These are phyloP conservation scores for Alternaria alternata DNA, from an alignment of 2,329 filamentous ascomycete species.

Conservation along the genomic window DNA sequence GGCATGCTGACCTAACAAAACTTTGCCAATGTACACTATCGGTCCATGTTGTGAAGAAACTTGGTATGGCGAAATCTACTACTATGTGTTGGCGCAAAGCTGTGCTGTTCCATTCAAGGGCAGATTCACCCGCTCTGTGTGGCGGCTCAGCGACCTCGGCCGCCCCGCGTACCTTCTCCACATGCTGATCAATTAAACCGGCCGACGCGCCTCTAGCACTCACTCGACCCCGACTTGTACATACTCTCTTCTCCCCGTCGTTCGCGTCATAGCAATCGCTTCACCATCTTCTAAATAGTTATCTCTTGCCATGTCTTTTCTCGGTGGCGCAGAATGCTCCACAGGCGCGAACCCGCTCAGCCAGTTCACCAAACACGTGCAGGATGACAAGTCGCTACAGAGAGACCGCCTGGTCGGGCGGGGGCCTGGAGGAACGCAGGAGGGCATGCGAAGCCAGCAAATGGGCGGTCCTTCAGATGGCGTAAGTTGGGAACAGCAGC, in stretches of 20 bases:
- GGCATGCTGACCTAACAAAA: conserved; percentile 21
- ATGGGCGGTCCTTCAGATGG: conserved; percentile 74
- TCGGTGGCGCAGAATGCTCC: conserved; percentile 95
- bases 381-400: conserved; percentile 94
- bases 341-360: conserved; percentile 94
- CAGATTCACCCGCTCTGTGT: conserved; percentile 11
- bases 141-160: conserved; percentile 27
- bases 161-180: conserved; percentile 22
- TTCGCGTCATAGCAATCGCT: conserved; percentile 8
- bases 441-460: conserved; percentile 77
- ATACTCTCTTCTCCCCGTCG: conserved; percentile 4
- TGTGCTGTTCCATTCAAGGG: neutral
- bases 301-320: conserved; percentile 79
- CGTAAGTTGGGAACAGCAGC: conserved; percentile 33
- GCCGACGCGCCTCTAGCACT: conserved; percentile 13
- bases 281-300: neutral
- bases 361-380: conserved; percentile 96
- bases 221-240: conserved; percentile 11
- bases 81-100: neutral
- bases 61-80: neutral
- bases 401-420: conserved; percentile 84
- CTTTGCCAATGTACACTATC: neutral
- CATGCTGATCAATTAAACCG: conserved; percentile 34
- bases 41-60: neutral
- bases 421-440: conserved; percentile 73